Base-by-base conservation (phyloP, 1,139 yeast genomes). In the Tardiomyces blankii region DNA sequence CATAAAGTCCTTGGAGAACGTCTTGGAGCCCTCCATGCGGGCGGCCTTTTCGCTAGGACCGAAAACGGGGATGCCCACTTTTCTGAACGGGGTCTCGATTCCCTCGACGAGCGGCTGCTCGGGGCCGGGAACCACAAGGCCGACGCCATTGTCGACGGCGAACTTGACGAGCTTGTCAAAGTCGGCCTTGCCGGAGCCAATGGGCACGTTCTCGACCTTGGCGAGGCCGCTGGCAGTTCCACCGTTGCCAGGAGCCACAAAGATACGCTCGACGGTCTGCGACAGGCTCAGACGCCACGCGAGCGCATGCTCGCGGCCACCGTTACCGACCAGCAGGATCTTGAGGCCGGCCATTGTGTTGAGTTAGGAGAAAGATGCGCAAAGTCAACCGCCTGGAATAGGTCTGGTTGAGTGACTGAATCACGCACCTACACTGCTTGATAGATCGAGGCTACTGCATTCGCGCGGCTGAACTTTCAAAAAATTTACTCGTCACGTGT, bases 51-150 rank as follows among this genome's bases (percentile, higher is more conserved):
- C 82, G 41, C 87, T 77, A 25, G 99, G 99, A 8, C 98, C 99
- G 67, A 93, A 93, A 25, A 89, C 96, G 38, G 96, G 94, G 51
- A 93, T 81, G 54, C 98, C 98, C 47, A 83, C 82, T 46, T 64
- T 64, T 38, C 67, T 66, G 73, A 91, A 89, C 44, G 72, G 70
- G 19, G 80, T 68, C 33, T 89, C 67, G 50, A 91, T 80, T 42
- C 99, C 99, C 60, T 91, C 97, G 39, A 91, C 96, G 52, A 93
- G 73, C 39, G 98, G 98, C 66, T 88, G 96, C 68, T 93, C 99
- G n/a, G 99, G 98, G 40, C 99, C 99, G 38, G 98, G 98, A 44
- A 93, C 74, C 12, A 88, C 98, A 52, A 93, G 73, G 45, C 73
- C 75, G 49, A 93, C 74, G 9, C 74, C 59, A 49, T 89, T 70